Base-by-base conservation (phyloP, 306 rosid species). In the Vigna hirtella region DNA sequence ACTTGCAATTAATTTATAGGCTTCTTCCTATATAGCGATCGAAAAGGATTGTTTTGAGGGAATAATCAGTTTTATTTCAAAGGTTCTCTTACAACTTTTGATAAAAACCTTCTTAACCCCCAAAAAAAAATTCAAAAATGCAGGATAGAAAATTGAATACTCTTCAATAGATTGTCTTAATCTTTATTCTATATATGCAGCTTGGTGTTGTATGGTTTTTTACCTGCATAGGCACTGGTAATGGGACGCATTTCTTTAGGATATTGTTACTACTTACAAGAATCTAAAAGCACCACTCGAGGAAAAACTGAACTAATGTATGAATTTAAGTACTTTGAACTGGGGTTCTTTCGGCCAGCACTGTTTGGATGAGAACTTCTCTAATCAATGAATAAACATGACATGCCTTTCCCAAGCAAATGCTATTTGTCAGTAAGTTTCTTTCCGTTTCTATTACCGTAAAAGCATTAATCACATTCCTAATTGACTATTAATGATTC, bases 1-100 rank as follows among this genome's bases (percentile, higher is more conserved):
- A 50, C 88, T 42, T 90, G 93, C 95, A 87, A 85, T 56, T 79
- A 57, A 58, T 24, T 53, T 28, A 16, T 34, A 7, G 17, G 12
- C 38, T 66, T 24, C 63, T 15, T 36, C 66, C 43, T 12, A 3
- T 20, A 24, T 30, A 52, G 17, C 13, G 12, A 48, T 47, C 34
- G 72, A 12, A 64, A 76, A 49, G 55, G 42, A 49, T 50, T 76
- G 20, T 49, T 76, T 48, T 49, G 4, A 3, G 74, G 59, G 10
- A 69, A 68, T 68, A 8, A 34, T 34, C 49, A 32, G 67, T 32
- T 30, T 34, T 62, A 62, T 62, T 32, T 61, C 66, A 28, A 30
- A 30, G 20, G 20, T 58, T 58, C 38, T 58, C 65, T 4, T 6
- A 30, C 0, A 30, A 11, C 45, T 34, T 62, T 62, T 62, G 24